These are phyloP conservation scores for Cornus kousa DNA, from an alignment of 148 eudicot species.

Conservation along the genomic window DNA sequence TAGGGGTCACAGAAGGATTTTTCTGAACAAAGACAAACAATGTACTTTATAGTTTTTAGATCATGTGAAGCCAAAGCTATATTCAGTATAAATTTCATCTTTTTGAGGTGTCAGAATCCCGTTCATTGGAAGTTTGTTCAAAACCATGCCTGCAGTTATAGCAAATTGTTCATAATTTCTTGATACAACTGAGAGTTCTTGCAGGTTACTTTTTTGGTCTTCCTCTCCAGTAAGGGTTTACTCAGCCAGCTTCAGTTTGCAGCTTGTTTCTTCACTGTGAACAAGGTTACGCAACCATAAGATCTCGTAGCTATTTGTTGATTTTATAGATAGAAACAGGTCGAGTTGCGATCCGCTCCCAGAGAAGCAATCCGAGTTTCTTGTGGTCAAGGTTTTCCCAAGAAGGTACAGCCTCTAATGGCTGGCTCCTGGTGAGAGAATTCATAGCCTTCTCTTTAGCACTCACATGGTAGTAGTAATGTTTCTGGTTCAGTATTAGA, in stretches of 20 bases:
- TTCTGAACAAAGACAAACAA: neutral
- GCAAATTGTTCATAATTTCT: neutral
- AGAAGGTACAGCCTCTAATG: too few relatives aligned
- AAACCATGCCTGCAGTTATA: neutral
- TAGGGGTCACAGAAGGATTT: neutral
- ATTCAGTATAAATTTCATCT: neutral
- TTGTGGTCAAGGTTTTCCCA: too few relatives aligned
- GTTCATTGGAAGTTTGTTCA: neutral
- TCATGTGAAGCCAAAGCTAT: neutral
- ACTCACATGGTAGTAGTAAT: too few relatives aligned
- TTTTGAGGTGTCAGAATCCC: neutral
- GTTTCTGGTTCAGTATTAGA: too few relatives aligned
- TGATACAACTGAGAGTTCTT: neutral
- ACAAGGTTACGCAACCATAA: neutral
- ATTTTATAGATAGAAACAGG: too few relatives aligned
- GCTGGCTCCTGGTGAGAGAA: too few relatives aligned
- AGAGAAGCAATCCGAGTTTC: too few relatives aligned
- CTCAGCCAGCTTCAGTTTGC: neutral
- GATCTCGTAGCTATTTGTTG: neutral
- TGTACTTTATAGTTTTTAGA: neutral
- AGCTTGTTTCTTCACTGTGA: neutral
- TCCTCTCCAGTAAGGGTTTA: neutral
- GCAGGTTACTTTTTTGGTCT: neutral
- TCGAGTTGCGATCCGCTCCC: too few relatives aligned
- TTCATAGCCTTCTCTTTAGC: too few relatives aligned